Evolutionary conservation across 805 yeast genomes (phyloP).

Genomic region (Pichia kluyveri): DNA sequence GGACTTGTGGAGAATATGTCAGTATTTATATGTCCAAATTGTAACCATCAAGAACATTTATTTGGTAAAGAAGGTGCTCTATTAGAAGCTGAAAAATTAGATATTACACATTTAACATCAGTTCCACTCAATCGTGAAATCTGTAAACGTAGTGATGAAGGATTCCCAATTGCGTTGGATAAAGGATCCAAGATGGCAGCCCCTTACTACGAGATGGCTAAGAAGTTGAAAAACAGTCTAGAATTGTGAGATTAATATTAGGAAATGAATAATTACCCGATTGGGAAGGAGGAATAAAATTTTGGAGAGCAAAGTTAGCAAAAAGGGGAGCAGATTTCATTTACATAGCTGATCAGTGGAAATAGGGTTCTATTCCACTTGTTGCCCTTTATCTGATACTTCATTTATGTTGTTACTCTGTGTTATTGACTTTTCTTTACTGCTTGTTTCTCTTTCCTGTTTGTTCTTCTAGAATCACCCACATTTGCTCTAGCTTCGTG

Average conservation of each 20-base stretch:
- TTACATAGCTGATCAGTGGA: too few relatives aligned
- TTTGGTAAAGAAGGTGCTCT: constrained; percentile 64
- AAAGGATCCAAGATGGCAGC: constrained; percentile 28
- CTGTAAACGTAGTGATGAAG: constrained; percentile 52
- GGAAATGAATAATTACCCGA: neutral
- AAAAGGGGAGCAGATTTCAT: neutral
- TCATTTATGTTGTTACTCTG: neutral
- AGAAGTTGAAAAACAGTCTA: constrained; percentile 18
- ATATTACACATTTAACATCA: constrained; percentile 48
- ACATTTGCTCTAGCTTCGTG: neutral
- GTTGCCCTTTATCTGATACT: neutral
- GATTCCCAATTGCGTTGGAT: constrained; percentile 51
- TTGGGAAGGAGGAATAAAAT: neutral
- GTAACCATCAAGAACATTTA: constrained; percentile 62
- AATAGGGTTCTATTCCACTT: neutral
- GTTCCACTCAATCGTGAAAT: constrained; percentile 60
- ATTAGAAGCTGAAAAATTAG: constrained; percentile 35
- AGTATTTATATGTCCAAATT: constrained; percentile 64
- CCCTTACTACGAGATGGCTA: constrained; percentile 40
- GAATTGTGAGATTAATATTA: neutral
- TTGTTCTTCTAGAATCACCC: neutral
- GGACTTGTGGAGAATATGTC: constrained; percentile 86
- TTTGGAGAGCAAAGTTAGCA: neutral
- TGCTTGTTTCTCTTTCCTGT: neutral
- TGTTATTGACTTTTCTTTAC: too few relatives aligned